Conservation (phyloP, 495 filamentous ascomycete genomes). For the Bacidia rubella region DNA sequence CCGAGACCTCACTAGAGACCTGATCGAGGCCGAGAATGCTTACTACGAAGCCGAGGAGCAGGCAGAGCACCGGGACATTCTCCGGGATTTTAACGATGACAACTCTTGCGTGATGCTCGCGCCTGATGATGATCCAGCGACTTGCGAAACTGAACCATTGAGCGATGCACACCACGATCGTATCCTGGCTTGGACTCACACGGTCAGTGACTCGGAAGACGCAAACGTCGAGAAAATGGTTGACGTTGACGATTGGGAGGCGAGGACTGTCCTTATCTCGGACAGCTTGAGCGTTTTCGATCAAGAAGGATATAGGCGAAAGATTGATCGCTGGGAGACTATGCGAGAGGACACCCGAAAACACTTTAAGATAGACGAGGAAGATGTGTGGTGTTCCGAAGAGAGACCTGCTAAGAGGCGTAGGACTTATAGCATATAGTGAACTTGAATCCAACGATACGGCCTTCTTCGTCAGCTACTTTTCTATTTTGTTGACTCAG, state of each 20-base stretch:
- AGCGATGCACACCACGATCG: neutral
- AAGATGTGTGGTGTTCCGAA: neutral
- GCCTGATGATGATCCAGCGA: neutral
- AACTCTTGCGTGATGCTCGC: neutral
- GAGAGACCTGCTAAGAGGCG: neutral
- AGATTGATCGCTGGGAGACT: slow-evolving; percentile 11
- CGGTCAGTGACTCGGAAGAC: neutral
- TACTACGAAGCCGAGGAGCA: neutral
- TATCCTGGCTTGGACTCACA: slow-evolving; percentile 1
- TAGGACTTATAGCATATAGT: neutral
- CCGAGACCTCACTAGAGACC: neutral
- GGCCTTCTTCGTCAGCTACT: no score
- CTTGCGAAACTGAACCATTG: neutral
- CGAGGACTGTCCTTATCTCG: slow-evolving; percentile 5
- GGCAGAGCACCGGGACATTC: neutral
- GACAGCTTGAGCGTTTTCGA: slow-evolving; percentile 11
- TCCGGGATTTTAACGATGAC: neutral
- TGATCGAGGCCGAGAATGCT: slow-evolving; percentile 4
- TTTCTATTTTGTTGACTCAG: no score
- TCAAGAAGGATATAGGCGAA: neutral
- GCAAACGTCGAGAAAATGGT: neutral
- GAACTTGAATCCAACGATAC: neutral
- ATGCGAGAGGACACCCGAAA: neutral
- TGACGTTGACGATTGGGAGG: slow-evolving; percentile 11
- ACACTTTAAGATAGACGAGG: neutral